Conservation (phyloP, 352 stramenopile species). For the Pythium folliculosum region DNA sequence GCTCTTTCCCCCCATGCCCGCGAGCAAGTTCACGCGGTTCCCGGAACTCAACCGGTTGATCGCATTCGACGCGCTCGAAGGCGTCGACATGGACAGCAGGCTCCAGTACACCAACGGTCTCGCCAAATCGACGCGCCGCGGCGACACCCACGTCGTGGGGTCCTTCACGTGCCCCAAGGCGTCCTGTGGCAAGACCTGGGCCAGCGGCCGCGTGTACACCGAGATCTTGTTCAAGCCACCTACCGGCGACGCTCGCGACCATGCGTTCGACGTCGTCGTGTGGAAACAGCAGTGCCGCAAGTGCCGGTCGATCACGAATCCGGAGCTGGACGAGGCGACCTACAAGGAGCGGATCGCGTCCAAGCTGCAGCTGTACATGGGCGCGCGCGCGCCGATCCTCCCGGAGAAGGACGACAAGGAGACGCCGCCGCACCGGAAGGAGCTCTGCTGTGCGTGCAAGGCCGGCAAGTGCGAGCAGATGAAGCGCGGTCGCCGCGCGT, state of each 20-base stretch:
- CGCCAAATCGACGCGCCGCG: not conserved
- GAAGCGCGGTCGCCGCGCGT: not conserved
- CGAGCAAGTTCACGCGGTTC: constrained; percentile 6
- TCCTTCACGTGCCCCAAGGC: constrained; percentile 13
- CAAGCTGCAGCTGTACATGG: constrained; percentile 30
- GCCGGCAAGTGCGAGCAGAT: constrained; percentile 27
- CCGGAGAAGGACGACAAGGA: constrained; percentile 6
- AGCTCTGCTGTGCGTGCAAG: constrained; percentile 31
- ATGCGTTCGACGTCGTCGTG: constrained; percentile 29
- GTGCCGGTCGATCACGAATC: constrained; percentile 20
- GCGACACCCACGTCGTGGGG: constrained; percentile 16
- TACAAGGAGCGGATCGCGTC: constrained; percentile 31
- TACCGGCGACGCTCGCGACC: not conserved
- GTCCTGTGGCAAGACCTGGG: constrained; percentile 13
- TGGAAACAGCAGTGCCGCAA: constrained; percentile 31
- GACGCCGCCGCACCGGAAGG: constrained; percentile 25
- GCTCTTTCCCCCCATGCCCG: not conserved
- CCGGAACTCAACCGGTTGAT: constrained; percentile 8
- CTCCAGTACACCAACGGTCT: not conserved
- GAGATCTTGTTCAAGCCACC: constrained; percentile 24
- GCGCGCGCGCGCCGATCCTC: constrained; percentile 14
- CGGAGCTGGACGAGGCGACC: constrained; percentile 18
- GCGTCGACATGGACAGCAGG: not conserved
- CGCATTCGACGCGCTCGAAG: not conserved
- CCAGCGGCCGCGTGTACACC: constrained; percentile 13